Evolutionary conservation across 345 rosid genomes (phyloP).

Genomic region (Excoecaria agallocha): DNA sequence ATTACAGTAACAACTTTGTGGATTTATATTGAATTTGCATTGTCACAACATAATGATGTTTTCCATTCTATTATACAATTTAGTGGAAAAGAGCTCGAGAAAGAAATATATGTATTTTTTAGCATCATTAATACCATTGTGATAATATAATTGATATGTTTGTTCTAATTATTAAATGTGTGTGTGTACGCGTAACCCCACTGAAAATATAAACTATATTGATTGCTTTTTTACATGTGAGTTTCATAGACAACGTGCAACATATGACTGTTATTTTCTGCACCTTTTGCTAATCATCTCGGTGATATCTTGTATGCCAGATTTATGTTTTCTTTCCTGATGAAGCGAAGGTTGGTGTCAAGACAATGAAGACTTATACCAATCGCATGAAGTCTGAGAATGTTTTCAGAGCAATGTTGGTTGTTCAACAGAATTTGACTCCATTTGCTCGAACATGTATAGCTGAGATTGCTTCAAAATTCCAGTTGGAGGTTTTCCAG

Average conservation of each 20-base stretch:
- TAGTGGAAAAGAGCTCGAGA: background rate
- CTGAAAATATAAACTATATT: background rate
- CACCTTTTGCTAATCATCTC: background rate
- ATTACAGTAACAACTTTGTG: background rate
- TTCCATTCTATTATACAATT: background rate
- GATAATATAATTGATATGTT: background rate
- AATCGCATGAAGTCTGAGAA: constrained; percentile 82
- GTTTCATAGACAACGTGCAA: background rate
- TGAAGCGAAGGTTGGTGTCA: constrained; percentile 77
- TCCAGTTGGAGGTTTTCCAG: constrained; percentile 87
- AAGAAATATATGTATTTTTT: background rate
- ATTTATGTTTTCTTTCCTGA: constrained; percentile 86
- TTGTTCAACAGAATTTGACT: constrained; percentile 75
- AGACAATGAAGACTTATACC: constrained; percentile 86
- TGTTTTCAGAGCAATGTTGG: constrained; percentile 72
- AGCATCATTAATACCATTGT: background rate
- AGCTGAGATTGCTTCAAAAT: constrained; percentile 60
- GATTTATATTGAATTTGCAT: background rate
- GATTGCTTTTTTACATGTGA: background rate
- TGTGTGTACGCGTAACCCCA: background rate
- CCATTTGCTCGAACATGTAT: constrained; percentile 82
- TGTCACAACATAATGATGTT: background rate
- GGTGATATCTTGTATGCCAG: constrained; percentile 28
- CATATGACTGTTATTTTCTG: background rate
- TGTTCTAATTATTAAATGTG: background rate